A percentile compares a stretch with the other conserved stretches of the same genome.
These are phyloP conservation scores for Staphylotrichum tortipilum DNA, from an alignment of 495 filamentous ascomycete genomes.

Conservation along the genomic window DNA sequence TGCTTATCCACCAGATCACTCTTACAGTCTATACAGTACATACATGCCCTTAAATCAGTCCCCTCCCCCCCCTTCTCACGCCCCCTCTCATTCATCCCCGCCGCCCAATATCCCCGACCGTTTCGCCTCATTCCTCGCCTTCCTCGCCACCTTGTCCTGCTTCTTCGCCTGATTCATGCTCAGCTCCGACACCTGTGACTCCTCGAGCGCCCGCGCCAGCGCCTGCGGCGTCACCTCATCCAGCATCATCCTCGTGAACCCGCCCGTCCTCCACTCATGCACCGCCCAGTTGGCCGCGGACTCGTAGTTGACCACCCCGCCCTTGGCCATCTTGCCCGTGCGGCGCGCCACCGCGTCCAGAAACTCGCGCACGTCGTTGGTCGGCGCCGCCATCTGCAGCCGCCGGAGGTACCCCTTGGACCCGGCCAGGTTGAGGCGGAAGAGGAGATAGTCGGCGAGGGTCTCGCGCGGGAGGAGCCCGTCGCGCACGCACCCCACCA, in stretches of 20 bases:
- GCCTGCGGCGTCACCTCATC: constrained; percentile 63
- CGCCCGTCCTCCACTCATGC: constrained; percentile 71
- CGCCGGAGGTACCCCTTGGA: constrained; percentile 42
- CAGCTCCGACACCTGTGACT: constrained; percentile 25
- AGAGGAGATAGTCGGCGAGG: constrained; percentile 84
- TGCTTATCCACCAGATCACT: too few relatives aligned
- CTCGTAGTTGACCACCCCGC: constrained; percentile 62
- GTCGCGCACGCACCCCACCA: constrained; percentile 88
- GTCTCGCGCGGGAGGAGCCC: constrained; percentile 65
- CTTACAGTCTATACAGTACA: too few relatives aligned
- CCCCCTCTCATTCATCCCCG: not conserved
- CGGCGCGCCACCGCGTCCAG: constrained; percentile 58
- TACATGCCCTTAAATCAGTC: not conserved
- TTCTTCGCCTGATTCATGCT: constrained; percentile 41
- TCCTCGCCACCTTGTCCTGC: constrained; percentile 34
- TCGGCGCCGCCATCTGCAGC: constrained; percentile 52
- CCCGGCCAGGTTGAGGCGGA: constrained; percentile 62
- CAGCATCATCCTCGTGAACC: constrained; percentile 67
- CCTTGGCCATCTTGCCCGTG: constrained; percentile 68
- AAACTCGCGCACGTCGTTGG: constrained; percentile 69
- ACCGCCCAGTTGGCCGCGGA: constrained; percentile 75
- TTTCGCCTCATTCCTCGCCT: constrained; percentile 27
- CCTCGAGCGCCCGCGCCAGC: constrained; percentile 33
- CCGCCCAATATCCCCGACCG: constrained; percentile 3
- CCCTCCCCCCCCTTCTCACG: not conserved